Base-by-base conservation (phyloP, 2,329 filamentous ascomycete genomes). In the Botrytis fragariae region DNA sequence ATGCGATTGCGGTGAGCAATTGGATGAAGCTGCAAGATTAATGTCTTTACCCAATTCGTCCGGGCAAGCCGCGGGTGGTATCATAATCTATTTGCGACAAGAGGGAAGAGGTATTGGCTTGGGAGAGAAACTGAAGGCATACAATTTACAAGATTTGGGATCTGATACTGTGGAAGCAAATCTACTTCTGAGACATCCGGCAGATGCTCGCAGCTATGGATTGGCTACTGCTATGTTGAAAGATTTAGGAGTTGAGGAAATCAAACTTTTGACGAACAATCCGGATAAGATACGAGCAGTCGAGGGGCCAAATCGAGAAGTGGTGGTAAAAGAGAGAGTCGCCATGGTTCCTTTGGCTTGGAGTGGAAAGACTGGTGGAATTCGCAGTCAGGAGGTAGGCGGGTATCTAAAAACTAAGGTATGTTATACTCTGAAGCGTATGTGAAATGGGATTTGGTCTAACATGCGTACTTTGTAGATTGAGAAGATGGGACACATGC, bases 161-260 rank as follows among this genome's bases (percentile, higher is more conserved):
- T 95, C 93, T n/a, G 96, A 99, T 83, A 99, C 96, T 0, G 97
- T 98, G 51, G 94, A 99, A 83, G 96, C 96, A 3, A 99, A 99
- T 79, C 84, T 99, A 63, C 82, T 98, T 37, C 85, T 99, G 60
- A 87, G 96, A 62, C 96, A 99, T 82, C 96, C 96, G 0, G 96
- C 96, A 1, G 96, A 99, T 82, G 96, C 96, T 35, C 87, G 96
- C 71, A 97, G 93, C 78, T 99, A 99, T 80, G 96, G 96, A 1
- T 84, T 99, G n/a, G 96, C 96, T 3, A 99, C 96, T 1, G 95
- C 95, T 0, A 98, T 99, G 87, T 85, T 99, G 71, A 86, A 91
- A 74, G 96, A 99, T 83, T 84, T 99, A 44, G 95, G 93, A 0
- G 87, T 97, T 77, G 82, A 84, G 20, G 92, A 95, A 42, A 91